These are phyloP conservation scores for Saposhnikovia divaricata DNA, from an alignment of 129 eudicot species.

Conservation along the genomic window DNA sequence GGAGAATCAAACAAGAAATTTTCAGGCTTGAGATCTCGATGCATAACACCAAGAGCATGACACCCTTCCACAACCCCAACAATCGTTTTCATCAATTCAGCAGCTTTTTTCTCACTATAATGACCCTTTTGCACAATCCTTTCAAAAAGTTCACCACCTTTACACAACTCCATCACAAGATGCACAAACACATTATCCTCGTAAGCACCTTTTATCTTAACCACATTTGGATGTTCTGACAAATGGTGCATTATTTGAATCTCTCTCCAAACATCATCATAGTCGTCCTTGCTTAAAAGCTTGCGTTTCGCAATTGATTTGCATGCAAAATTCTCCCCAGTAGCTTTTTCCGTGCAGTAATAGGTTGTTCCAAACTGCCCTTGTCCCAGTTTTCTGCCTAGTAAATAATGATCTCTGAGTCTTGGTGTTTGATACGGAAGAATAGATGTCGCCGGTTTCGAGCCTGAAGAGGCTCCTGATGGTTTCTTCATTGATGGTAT, in stretches of 20 bases:
- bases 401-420: conserved; percentile 34
- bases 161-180: conserved; percentile 44
- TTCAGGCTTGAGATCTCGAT: conserved; percentile 52
- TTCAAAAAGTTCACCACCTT: conserved; percentile 48
- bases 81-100: conserved; percentile 38
- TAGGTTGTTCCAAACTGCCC: conserved; percentile 57
- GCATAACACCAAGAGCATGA: conserved; percentile 51
- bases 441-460: conserved; percentile 13
- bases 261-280: conserved; percentile 51
- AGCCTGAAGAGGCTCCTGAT: conserved; percentile 16
- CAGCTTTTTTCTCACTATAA: conserved; percentile 42
- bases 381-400: conserved; percentile 45
- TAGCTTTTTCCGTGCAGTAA: conserved; percentile 31
- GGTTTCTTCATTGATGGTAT: conserved; percentile 16
- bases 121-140: conserved; percentile 51
- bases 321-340: conserved; percentile 41
- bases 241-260: conserved; percentile 54
- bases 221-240: conserved; percentile 38
- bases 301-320: conserved; percentile 47
- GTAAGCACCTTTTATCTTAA: conserved; percentile 42
- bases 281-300: conserved; percentile 37
- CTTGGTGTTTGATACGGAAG: conserved; percentile 45
- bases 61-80: conserved; percentile 46
- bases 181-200: conserved; percentile 46
- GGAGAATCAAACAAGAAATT: conserved; percentile 37